Evolutionary conservation across 2,329 filamentous ascomycete genomes (phyloP).

Genomic region (Chalaropsis thielavioides): DNA sequence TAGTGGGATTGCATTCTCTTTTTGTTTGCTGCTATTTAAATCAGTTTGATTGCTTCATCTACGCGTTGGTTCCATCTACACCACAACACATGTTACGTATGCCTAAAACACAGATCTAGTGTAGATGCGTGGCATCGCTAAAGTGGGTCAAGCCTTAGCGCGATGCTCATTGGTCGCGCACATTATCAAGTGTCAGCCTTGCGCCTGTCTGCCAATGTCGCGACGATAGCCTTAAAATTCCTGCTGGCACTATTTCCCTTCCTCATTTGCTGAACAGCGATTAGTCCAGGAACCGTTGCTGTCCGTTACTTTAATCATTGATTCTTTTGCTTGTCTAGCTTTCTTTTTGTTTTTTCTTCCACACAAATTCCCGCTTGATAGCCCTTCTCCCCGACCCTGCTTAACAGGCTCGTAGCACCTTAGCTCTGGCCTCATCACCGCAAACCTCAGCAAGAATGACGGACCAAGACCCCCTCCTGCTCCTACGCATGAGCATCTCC

Average conservation of each 20-base stretch:
- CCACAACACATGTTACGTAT: background rate
- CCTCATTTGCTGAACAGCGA: background rate
- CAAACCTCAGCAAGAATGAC: slow-evolving; percentile 24
- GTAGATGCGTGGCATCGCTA: slow-evolving; percentile 5
- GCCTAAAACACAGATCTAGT: background rate
- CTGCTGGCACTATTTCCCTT: background rate
- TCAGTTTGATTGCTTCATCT: slow-evolving; percentile 5
- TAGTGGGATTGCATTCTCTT: slow-evolving; percentile 10
- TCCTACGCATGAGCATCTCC: slow-evolving; percentile 72
- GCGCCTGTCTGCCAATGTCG: background rate
- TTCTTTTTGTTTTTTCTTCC: background rate
- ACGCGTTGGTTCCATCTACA: background rate
- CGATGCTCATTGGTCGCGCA: slow-evolving; percentile 2
- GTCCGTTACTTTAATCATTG: background rate
- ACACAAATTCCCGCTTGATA: background rate
- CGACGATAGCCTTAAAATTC: slow-evolving; percentile 2
- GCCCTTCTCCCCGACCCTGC: background rate
- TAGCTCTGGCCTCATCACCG: background rate
- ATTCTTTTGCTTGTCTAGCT: background rate
- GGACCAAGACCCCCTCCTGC: slow-evolving; percentile 63
- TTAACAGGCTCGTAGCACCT: background rate
- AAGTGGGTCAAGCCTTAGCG: slow-evolving; percentile 8
- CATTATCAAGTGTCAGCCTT: slow-evolving; percentile 2
- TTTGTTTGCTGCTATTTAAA: slow-evolving; percentile 9
- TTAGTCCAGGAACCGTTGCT: background rate